Conservation (phyloP, 139 green algal genomes). For the Volvox reticuliferus region DNA sequence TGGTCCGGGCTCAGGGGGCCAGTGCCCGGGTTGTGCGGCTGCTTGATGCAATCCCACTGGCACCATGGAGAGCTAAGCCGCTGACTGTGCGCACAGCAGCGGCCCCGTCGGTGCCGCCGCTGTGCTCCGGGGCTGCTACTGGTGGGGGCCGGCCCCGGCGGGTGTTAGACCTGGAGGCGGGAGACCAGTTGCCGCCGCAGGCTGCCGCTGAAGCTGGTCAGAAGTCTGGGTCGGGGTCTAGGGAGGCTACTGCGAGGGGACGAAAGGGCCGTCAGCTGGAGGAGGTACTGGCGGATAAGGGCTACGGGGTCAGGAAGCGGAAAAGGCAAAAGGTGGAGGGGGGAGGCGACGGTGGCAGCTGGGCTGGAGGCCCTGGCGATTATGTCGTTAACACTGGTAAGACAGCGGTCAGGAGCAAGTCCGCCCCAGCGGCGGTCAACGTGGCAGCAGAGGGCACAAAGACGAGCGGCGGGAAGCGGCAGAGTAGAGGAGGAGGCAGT, state of each 20-base stretch:
- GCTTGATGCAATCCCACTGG: slow-evolving; percentile 25
- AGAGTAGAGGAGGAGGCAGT: neutral
- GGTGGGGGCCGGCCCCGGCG: neutral
- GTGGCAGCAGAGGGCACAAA: neutral
- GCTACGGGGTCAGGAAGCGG: neutral
- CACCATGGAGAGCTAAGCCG: slow-evolving; percentile 21
- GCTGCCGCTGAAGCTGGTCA: neutral
- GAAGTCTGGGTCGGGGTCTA: neutral
- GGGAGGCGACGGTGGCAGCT: neutral
- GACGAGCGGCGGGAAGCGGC: slow-evolving; percentile 11
- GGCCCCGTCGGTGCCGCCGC: neutral
- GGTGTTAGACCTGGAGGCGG: slow-evolving; percentile 16
- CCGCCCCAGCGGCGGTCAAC: neutral
- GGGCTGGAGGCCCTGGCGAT: neutral
- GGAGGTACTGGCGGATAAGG: slow-evolving; percentile 1
- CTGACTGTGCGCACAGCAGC: neutral
- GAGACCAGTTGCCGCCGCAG: neutral
- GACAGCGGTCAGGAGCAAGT: neutral
- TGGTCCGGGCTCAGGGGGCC: slow-evolving; percentile 75
- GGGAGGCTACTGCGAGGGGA: neutral
- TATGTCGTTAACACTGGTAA: neutral
- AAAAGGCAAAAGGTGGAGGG: slow-evolving; percentile 4
- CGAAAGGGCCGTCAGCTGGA: neutral
- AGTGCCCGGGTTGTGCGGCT: slow-evolving; percentile 68
- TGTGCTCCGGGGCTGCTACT: no score